phyloP scores from a whole-genome alignment of 2,329 filamentous ascomycete genomes.

The Clonostachys rosea region DNA sequence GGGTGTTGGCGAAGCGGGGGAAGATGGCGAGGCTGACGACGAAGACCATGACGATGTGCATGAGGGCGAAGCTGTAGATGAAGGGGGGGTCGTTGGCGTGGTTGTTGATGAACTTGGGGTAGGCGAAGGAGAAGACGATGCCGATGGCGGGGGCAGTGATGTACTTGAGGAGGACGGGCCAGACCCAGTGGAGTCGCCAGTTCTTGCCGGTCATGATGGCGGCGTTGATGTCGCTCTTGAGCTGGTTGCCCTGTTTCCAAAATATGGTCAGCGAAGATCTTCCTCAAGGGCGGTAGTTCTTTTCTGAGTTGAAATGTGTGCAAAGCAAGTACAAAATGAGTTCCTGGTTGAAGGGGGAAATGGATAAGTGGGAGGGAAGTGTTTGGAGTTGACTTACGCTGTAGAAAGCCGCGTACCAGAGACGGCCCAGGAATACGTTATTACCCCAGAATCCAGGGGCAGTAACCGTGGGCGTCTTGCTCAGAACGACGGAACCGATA shows the following conservation, averaged over 20 bases:
- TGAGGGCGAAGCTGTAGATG: slow-evolving; percentile 32
- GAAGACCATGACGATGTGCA: slow-evolving; percentile 29
- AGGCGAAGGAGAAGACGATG: slow-evolving; percentile 41
- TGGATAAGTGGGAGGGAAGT: no score
- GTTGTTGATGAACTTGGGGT: slow-evolving; percentile 30
- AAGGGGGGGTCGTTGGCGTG: slow-evolving; percentile 30
- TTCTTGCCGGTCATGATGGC: slow-evolving; percentile 41
- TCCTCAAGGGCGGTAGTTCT: no score
- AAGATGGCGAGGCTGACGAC: slow-evolving; percentile 37
- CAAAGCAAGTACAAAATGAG: not conserved
- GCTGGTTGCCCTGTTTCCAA: slow-evolving; percentile 40
- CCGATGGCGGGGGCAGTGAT: slow-evolving; percentile 35
- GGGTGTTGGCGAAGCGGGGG: slow-evolving; percentile 39
- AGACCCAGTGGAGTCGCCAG: slow-evolving; percentile 43
- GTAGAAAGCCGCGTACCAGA: slow-evolving; percentile 48
- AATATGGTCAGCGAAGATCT: no score
- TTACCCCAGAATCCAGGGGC: slow-evolving; percentile 33
- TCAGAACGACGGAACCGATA: slow-evolving; percentile 21
- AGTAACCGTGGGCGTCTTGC: slow-evolving; percentile 23
- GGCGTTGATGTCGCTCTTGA: slow-evolving; percentile 43
- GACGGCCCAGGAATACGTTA: slow-evolving; percentile 26
- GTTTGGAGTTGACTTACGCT: slow-evolving; percentile 30
- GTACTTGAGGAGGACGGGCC: slow-evolving; percentile 38
- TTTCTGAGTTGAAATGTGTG: no score
- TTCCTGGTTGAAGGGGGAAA: not conserved